Base-by-base conservation (phyloP, 176 grass and related monocot species). In the Juncus inflexus region DNA sequence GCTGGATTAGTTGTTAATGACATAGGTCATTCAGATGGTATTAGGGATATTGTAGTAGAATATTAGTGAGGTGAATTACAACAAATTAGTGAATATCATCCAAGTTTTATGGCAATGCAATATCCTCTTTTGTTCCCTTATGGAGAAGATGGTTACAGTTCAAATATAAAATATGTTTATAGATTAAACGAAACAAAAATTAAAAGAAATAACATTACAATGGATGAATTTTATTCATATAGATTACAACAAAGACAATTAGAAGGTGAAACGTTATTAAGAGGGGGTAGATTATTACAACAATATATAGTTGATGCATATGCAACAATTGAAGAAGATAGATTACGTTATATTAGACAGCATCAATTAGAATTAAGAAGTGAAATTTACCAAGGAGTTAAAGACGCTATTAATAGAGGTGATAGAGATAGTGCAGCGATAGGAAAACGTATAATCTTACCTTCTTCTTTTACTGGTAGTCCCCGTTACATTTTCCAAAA, bases 61-160 rank as follows among this genome's bases (percentile, higher is more conserved):
- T 63, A 63, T 10, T 2, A 19, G 6, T 35, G 0, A 1, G 6
- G 12, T 3, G 4, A 1, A 0, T 51, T 62, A 12, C 12, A 62
- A 12, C 70, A 12, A 9, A 74, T 74, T 11, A 41, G 3, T 6
- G 7, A 60, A 47, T 12, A 52, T 62, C 37, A 69, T 43, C 37
- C 51, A 12, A 12, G 60, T 35, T 35, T 42, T 49, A 72, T 72
- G 14, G 19, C 53, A 54, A 36, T 79, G 55, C 56, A 84, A 5
- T 84, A 79, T 40, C 69, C 76, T 0, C n/a, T 78, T 4, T 11
- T 84, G 0, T 78, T 84, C 57, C 70, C 58, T 6, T 70, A 79
- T 11, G 76, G 71, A 9, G 76, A 84, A 79, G 76, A 84, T 60
- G 63, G 81, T 0, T 83, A 45, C 35, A 61, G 0, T 3, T 3